phyloP scores from a whole-genome alignment of 306 rosid species.

The Parietaria judaica region DNA sequence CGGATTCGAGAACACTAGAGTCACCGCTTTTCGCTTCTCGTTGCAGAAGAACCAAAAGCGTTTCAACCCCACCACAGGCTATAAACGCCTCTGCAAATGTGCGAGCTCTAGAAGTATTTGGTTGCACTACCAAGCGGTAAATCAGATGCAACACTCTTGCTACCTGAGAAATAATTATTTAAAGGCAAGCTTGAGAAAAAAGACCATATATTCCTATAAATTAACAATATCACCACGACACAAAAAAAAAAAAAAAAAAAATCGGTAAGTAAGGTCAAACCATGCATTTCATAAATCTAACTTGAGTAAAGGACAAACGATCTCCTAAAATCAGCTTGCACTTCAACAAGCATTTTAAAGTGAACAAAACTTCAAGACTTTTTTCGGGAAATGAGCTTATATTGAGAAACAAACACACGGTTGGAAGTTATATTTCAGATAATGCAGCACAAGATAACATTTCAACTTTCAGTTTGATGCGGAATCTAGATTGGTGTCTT shows the following conservation, averaged over 20 bases:
- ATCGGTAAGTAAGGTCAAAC: conserved; percentile 14
- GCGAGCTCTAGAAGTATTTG: conserved; percentile 73
- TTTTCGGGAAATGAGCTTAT: background rate
- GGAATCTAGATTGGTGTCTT: too few relatives aligned
- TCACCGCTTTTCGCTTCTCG: conserved; percentile 87
- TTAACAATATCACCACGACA: conserved; percentile 3
- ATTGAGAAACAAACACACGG: background rate
- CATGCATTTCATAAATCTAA: background rate
- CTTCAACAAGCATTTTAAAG: background rate
- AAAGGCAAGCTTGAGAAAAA: conserved; percentile 16
- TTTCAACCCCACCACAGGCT: conserved; percentile 83
- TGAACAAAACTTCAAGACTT: background rate
- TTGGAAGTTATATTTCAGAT: background rate
- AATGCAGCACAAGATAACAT: background rate
- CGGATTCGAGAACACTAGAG: conserved; percentile 38
- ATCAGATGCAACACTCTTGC: conserved; percentile 87
- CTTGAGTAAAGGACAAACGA: too few relatives aligned
- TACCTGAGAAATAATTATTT: conserved; percentile 44
- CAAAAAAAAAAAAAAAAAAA: background rate
- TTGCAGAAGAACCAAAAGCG: conserved; percentile 86
- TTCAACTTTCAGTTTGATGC: too few relatives aligned
- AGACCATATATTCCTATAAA: background rate
- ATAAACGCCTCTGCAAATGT: conserved; percentile 85
- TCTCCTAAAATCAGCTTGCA: background rate
- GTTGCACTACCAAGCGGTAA: conserved; percentile 88